Evolutionary conservation across 768 basidiomycete genomes (phyloP).

Genomic region (Mycena belliarum): DNA sequence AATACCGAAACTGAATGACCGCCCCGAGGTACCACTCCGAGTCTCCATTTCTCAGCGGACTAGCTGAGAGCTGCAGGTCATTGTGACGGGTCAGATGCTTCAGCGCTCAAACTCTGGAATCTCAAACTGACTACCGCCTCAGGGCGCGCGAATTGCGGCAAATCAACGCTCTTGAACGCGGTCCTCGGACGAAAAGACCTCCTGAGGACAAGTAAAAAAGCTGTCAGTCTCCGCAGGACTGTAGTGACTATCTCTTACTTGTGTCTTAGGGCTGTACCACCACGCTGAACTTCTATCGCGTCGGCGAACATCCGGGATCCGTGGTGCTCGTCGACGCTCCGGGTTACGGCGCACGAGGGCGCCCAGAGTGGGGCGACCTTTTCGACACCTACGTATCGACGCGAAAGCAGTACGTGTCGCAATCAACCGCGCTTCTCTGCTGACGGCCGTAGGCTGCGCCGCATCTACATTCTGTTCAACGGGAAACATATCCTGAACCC

Average conservation of each 20-base stretch:
- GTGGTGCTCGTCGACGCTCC: constrained; percentile 78
- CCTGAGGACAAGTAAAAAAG: constrained; percentile 66
- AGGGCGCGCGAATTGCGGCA: constrained; percentile 82
- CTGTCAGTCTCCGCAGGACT: constrained; percentile 45
- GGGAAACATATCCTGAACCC: constrained; percentile 62
- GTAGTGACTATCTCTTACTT: background rate
- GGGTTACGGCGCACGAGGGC: constrained; percentile 75
- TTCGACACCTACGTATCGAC: constrained; percentile 65
- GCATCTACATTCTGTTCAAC: constrained; percentile 73
- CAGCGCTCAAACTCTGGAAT: background rate
- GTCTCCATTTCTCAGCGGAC: background rate
- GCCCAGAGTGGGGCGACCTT: constrained; percentile 72
- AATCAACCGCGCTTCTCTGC: background rate
- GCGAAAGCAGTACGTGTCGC: constrained; percentile 56
- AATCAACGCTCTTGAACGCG: constrained; percentile 73
- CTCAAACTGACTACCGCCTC: background rate
- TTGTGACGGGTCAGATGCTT: constrained; percentile 41
- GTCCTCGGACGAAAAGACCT: constrained; percentile 59
- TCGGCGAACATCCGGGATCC: constrained; percentile 59
- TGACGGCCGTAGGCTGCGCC: constrained; percentile 50
- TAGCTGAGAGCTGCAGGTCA: constrained; percentile 32
- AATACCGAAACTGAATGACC: constrained; percentile 41
- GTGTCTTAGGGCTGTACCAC: constrained; percentile 65
- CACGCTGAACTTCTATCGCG: constrained; percentile 68
- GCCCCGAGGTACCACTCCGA: constrained; percentile 41